Evolutionary conservation across 2,329 filamentous ascomycete genomes (phyloP).

Genomic region (Colletotrichum limetticola): DNA sequence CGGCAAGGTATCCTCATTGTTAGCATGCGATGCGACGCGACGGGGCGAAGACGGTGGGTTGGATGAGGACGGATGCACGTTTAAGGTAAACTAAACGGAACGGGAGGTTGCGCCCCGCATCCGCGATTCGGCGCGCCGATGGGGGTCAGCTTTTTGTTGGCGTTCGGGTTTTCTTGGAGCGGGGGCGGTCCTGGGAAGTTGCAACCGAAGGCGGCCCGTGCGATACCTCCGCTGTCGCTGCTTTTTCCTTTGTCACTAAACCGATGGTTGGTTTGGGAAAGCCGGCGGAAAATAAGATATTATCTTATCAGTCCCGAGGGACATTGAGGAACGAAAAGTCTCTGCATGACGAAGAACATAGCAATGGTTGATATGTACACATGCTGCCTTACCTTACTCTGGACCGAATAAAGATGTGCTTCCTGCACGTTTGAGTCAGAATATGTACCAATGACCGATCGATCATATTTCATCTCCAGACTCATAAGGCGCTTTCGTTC

Average conservation of each 20-base stretch:
- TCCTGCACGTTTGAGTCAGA: background rate
- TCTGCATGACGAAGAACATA: too few relatives aligned
- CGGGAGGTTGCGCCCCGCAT: constrained; percentile 16
- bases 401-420: background rate
- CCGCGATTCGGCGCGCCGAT: constrained; percentile 23
- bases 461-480: background rate
- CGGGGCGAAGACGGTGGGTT: constrained; percentile 2
- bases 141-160: background rate
- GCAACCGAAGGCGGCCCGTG: background rate
- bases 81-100: background rate
- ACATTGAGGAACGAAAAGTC: too few relatives aligned
- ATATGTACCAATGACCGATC: background rate
- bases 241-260: background rate
- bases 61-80: background rate
- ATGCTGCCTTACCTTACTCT: background rate
- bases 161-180: background rate
- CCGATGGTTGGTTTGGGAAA: background rate
- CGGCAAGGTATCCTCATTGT: too few relatives aligned
- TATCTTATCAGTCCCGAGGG: too few relatives aligned
- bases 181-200: background rate
- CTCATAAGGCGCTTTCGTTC: background rate
- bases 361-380: background rate
- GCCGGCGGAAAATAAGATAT: too few relatives aligned
- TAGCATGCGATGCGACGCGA: constrained; percentile 13
- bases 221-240: constrained; percentile 15